A percentile compares a stretch with the other conserved stretches of the same genome.
Conservation (phyloP, 2,329 filamentous ascomycete genomes). For the Pezicula carpinea region DNA sequence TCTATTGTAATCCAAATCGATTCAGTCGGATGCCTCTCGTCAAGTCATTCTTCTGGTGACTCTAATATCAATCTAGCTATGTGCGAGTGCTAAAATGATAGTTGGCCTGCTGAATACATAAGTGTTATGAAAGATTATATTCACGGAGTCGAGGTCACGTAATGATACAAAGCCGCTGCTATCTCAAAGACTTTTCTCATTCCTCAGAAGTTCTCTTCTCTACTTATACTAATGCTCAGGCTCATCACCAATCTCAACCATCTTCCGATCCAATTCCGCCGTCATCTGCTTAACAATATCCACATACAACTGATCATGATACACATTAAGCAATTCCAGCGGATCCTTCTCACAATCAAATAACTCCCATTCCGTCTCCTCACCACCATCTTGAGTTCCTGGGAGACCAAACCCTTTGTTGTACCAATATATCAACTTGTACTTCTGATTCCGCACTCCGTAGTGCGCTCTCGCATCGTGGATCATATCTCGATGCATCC, state of each 20-base stretch:
- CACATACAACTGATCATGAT: constrained; percentile 33
- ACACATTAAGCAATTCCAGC: constrained; percentile 44
- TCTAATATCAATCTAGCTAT: too few species aligned
- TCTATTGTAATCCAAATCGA: too few species aligned
- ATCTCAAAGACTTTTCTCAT: too few species aligned
- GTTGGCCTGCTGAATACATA: too few species aligned
- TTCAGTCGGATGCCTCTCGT: too few species aligned
- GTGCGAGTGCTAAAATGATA: too few species aligned
- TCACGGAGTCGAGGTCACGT: too few species aligned
- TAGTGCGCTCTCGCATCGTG: constrained; percentile 49
- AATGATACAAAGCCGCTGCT: too few species aligned
- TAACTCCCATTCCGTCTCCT: constrained; percentile 47
- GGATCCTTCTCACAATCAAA: constrained; percentile 48
- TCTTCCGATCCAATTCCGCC: constrained; percentile 40
- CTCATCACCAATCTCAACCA: constrained; percentile 48
- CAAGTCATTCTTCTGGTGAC: too few species aligned
- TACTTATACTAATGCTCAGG: constrained; percentile 17
- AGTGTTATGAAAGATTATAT: too few species aligned
- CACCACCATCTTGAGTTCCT: constrained; percentile 36
- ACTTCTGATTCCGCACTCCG: constrained; percentile 44
- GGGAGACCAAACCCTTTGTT: constrained; percentile 42
- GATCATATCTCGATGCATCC: constrained; percentile 49
- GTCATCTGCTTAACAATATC: constrained; percentile 37
- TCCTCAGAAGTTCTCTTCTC: too few species aligned
- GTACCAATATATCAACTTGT: constrained; percentile 55